Conservation (phyloP, 2,329 filamentous ascomycete genomes). For the Salinomyces thailandicus region DNA sequence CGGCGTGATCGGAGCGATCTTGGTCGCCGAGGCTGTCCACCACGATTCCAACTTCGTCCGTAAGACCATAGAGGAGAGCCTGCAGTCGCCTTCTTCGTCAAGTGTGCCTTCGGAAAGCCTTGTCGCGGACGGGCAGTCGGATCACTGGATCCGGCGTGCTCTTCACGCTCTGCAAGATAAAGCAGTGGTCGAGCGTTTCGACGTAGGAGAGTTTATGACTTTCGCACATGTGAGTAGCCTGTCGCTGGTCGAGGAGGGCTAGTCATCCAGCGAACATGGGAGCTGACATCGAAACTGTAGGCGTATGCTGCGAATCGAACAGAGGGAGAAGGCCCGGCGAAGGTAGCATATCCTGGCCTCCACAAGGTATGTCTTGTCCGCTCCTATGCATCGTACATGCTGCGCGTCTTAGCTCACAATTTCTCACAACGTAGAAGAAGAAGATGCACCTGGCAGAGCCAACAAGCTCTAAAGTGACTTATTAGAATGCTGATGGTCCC, state of each 20-base stretch:
- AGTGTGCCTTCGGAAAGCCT: not conserved
- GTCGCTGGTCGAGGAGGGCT: too few relatives aligned
- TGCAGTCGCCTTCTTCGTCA: constrained; percentile 1
- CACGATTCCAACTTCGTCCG: constrained; percentile 3
- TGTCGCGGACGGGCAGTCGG: constrained; percentile 3
- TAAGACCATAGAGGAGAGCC: constrained; percentile 4
- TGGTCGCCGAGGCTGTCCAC: constrained; percentile 8
- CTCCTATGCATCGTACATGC: not conserved
- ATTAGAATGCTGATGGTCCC: too few relatives aligned
- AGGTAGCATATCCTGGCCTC: constrained; percentile 5
- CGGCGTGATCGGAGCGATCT: constrained; percentile 12
- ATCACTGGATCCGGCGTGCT: constrained; percentile 9
- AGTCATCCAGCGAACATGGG: too few relatives aligned
- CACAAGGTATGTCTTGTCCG: constrained; percentile 4
- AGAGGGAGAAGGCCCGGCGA: constrained; percentile 7
- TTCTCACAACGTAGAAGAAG: not conserved
- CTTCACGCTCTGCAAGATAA: constrained; percentile 9
- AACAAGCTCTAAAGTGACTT: not conserved
- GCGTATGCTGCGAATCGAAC: constrained; percentile 8
- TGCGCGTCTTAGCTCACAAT: too few relatives aligned
- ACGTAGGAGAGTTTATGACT: constrained; percentile 11
- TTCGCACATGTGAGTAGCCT: constrained; percentile 7
- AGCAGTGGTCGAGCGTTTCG: constrained; percentile 7
- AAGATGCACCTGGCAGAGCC: not conserved
- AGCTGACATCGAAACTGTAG: too few relatives aligned